These are phyloP conservation scores for Westerdykella aurantiaca DNA, from an alignment of 2,329 filamentous ascomycete species.

Conservation along the genomic window DNA sequence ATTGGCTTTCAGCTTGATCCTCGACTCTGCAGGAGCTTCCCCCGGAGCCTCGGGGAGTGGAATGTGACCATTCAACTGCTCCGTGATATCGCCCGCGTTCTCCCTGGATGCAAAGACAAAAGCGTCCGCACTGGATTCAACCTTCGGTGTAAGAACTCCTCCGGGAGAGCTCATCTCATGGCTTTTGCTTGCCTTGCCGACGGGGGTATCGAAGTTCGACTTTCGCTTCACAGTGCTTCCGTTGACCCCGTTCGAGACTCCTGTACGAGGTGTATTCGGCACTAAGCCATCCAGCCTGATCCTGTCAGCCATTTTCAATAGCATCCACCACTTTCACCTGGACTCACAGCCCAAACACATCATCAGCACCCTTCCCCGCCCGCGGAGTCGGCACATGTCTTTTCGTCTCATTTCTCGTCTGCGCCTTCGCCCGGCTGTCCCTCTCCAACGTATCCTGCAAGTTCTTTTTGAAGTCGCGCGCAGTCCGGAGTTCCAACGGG, in stretches of 20 bases:
- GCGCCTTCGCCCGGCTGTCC: constrained; percentile 61
- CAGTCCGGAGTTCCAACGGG: constrained; percentile 62
- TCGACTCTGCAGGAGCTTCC: constrained; percentile 65
- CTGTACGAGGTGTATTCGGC: constrained; percentile 39
- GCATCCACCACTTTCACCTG: neutral
- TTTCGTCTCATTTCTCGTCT: constrained; percentile 57
- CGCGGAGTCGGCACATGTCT: constrained; percentile 57
- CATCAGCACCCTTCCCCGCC: constrained; percentile 48
- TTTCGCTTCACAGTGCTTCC: constrained; percentile 51
- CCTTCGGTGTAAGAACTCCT: constrained; percentile 28
- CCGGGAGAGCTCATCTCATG: constrained; percentile 48
- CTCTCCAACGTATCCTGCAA: constrained; percentile 80
- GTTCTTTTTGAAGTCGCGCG: constrained; percentile 76
- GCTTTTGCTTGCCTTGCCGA: constrained; percentile 40
- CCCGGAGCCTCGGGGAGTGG: constrained; percentile 61
- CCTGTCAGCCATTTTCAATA: neutral
- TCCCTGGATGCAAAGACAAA: constrained; percentile 67
- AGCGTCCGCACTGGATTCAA: constrained; percentile 35
- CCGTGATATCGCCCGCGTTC: constrained; percentile 75
- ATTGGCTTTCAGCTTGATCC: constrained; percentile 77
- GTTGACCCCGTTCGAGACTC: constrained; percentile 37
- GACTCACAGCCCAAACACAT: constrained; percentile 77
- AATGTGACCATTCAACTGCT: constrained; percentile 76
- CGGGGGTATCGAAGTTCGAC: constrained; percentile 47
- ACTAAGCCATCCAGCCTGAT: constrained; percentile 45